Evolutionary conservation across 2,329 filamentous ascomycete genomes (phyloP), one percentile per base, ranked within the genome.

Genomic region (Exophiala oligosperma): DNA sequence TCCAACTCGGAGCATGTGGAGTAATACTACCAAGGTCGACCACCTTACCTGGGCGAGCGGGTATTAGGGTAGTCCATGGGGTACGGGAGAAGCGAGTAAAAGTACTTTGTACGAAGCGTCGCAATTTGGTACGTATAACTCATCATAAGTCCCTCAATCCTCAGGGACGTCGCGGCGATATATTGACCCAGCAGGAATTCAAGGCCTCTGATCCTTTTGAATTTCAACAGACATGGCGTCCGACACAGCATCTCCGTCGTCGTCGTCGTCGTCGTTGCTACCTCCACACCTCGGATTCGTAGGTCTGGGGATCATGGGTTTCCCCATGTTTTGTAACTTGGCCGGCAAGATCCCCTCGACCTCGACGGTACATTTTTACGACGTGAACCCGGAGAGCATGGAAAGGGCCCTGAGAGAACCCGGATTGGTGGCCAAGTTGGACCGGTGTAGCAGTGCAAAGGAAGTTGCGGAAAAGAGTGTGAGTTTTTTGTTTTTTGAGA

Each of bases 301-400:
- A 43, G 80, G 81, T 63, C 73, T 83, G 0, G 81, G 81, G 8
- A 73, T 75, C 3, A 83, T 83, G 81, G 81, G 81, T 1, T 74
- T 71, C 53, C 79, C 79, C 7, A 83, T 83, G 80, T 73, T 77
- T 2, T 68, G 65, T 24, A 79, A 82, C 65, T 69, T 83, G 21
- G 73, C 76, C 11, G 73, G 74, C 26, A 81, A 80, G 60, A 69
- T 79, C 47, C 71, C 74, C 1, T 21, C 65, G 7, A 70, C 72
- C 8, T 75, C 76, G 7, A 70, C 70, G 3, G 75, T 82, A 54
- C 74, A 76, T 63, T 73, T 81, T 8, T 79, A 77, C 63, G 81
- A 84, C 64, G 73, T 82, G 1, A 71, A 76, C 3, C 69, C 73
- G 68, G 76, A 26, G 7, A 44, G 38, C 9, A 46, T 53, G 14